Percentiles rank a stretch among this genome's conserved stretches.
Evolutionary conservation across 306 rosid genomes (phyloP).

Genomic region (Quercus wislizeni): DNA sequence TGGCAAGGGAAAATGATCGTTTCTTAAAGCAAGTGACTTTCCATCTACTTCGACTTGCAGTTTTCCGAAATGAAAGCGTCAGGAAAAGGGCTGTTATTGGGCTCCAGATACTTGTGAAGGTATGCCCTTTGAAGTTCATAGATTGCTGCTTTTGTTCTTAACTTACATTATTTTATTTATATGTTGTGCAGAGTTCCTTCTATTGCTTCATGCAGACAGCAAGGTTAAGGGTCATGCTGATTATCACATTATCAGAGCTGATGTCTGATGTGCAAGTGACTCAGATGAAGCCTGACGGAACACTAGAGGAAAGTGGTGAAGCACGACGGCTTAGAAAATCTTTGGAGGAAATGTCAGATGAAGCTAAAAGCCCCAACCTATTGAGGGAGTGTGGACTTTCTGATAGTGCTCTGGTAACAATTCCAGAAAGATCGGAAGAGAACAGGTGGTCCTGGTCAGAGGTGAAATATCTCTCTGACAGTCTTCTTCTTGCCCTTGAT

Average conservation of each 20-base stretch:
- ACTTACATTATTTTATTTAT: conserved; percentile 13
- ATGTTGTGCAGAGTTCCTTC: conserved; percentile 82
- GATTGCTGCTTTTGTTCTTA: conserved; percentile 11
- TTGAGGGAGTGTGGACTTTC: conserved; percentile 77
- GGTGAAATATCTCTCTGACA: conserved; percentile 79
- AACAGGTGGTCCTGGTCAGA: conserved; percentile 93
- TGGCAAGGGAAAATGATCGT: conserved; percentile 98
- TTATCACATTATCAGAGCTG: conserved; percentile 90
- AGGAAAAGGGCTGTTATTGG: conserved; percentile 93
- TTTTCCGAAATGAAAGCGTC: conserved; percentile 84
- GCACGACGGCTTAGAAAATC: conserved; percentile 87
- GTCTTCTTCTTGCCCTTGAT: conserved; percentile 95
- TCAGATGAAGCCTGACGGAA: conserved; percentile 95
- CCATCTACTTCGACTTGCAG: conserved; percentile 94
- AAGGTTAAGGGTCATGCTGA: conserved; percentile 93
- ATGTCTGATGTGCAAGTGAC: conserved; percentile 99
- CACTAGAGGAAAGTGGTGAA: conserved; percentile 96
- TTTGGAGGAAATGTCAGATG: conserved; percentile 80
- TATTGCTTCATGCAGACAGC: conserved; percentile 88
- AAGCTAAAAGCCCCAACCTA: conserved; percentile 54
- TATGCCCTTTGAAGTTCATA: conserved; percentile 36
- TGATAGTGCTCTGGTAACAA: conserved; percentile 57
- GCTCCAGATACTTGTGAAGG: conserved; percentile 94
- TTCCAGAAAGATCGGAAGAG: conserved; percentile 70
- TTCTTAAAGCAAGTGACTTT: conserved; percentile 96